phyloP scores from a whole-genome alignment of 208 protist genomes.

The Acanthamoeba sp. region DNA sequence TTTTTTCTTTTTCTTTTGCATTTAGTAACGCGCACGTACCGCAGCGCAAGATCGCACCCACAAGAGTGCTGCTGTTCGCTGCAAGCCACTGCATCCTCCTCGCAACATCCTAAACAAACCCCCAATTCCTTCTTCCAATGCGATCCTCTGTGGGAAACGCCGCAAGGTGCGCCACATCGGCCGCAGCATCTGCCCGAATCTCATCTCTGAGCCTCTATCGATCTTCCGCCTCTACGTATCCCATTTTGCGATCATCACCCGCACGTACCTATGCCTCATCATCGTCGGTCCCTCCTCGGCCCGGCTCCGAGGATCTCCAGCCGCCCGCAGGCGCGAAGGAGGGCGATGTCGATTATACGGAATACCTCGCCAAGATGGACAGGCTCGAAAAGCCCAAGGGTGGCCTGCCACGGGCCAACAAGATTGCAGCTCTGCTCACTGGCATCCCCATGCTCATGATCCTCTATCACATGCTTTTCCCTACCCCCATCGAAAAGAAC shows the following conservation, averaged over 20 bases:
- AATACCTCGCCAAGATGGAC: conserved; percentile 57
- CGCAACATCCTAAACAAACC: too few species aligned
- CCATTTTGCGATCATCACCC: not conserved
- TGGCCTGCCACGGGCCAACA: conserved; percentile 1
- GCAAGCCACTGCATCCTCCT: too few species aligned
- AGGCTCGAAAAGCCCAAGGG: conserved; percentile 30
- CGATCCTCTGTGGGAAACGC: not conserved
- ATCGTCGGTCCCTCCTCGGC: not conserved
- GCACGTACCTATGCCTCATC: not conserved
- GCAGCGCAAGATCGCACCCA: too few species aligned
- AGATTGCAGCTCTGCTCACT: not conserved
- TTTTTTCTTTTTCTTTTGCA: too few species aligned
- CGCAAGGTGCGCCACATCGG: not conserved
- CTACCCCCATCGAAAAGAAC: conserved; percentile 58
- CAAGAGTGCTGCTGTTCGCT: too few species aligned
- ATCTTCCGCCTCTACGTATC: not conserved
- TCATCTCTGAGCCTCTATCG: not conserved
- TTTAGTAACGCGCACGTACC: too few species aligned
- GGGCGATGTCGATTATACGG: conserved; percentile 12
- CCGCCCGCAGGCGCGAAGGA: not conserved
- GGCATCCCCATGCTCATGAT: conserved; percentile 13
- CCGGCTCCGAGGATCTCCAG: not conserved
- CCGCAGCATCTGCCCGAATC: not conserved
- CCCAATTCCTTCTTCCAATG: too few species aligned
- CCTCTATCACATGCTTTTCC: conserved; percentile 58